Conservation (phyloP, 106 monocot genomes). For the Dendrobium huoshanense region DNA sequence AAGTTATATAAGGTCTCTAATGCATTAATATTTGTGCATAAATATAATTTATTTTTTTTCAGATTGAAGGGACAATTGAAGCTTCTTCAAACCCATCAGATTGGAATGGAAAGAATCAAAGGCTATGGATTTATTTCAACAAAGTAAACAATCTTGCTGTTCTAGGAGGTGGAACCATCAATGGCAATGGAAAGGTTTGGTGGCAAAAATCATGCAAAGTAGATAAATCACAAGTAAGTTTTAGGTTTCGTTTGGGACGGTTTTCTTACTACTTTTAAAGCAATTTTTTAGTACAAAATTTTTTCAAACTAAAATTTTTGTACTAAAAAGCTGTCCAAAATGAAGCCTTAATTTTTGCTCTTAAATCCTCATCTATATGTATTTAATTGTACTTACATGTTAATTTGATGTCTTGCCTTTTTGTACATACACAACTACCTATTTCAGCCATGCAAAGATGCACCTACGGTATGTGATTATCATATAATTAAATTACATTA, state of each 20-base stretch:
- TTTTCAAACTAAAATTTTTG: too few relatives aligned
- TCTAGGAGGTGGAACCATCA: constrained; percentile 64
- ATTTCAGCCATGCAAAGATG: constrained; percentile 59
- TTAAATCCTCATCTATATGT: too few relatives aligned
- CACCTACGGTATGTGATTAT: constrained; percentile 54
- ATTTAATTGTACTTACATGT: too few relatives aligned
- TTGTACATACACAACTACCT: background rate
- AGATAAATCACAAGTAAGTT: constrained; percentile 30
- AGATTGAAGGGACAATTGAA: constrained; percentile 62
- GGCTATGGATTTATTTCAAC: constrained; percentile 50
- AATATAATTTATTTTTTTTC: background rate
- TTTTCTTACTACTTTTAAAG: too few relatives aligned
- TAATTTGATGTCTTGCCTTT: background rate
- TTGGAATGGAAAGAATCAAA: constrained; percentile 32
- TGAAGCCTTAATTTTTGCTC: too few relatives aligned
- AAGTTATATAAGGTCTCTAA: background rate
- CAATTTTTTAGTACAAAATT: too few relatives aligned
- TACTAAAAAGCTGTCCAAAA: too few relatives aligned
- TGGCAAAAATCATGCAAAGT: constrained; percentile 79
- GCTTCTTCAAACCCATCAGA: constrained; percentile 39
- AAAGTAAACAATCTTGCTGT: constrained; percentile 34
- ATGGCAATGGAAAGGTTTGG: constrained; percentile 70
- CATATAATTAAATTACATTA: background rate
- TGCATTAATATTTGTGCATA: background rate
- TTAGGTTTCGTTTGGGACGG: too few relatives aligned